Conservation (phyloP, 1,284 basidiomycete species). For the Cryptococcus maquisensis region DNA sequence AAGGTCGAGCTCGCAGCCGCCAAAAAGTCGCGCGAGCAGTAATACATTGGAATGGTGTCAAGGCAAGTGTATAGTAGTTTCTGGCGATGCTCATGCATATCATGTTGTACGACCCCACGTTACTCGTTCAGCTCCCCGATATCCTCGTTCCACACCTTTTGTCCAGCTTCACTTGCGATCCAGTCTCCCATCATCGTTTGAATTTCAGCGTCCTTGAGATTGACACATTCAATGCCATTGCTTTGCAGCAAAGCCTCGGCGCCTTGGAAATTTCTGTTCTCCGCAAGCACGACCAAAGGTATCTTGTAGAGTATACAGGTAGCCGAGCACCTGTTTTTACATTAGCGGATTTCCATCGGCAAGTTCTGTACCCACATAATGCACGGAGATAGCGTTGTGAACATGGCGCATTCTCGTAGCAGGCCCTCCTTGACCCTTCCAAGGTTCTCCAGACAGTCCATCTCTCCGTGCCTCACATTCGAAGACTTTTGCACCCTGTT, state of each 20-base stretch:
- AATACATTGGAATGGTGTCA: too few relatives aligned
- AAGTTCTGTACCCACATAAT: slow-evolving; percentile 19
- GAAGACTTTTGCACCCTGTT: slow-evolving; percentile 33
- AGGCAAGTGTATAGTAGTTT: too few relatives aligned
- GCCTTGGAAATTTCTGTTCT: slow-evolving; percentile 35
- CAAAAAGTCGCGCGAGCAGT: slow-evolving; percentile 17
- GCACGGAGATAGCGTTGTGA: slow-evolving; percentile 33
- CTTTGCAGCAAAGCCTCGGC: slow-evolving; percentile 19
- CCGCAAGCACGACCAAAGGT: slow-evolving; percentile 28
- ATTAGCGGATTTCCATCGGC: neutral
- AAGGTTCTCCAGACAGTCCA: slow-evolving; percentile 34
- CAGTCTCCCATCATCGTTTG: slow-evolving; percentile 33
- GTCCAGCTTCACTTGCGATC: slow-evolving; percentile 25
- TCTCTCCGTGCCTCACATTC: slow-evolving; percentile 36
- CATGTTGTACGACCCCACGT: slow-evolving; percentile 22
- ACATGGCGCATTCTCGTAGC: slow-evolving; percentile 33
- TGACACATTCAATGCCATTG: slow-evolving; percentile 25
- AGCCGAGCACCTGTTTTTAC: slow-evolving; percentile 19
- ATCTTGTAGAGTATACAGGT: slow-evolving; percentile 32
- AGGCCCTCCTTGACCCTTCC: slow-evolving; percentile 26
- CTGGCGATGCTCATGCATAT: neutral
- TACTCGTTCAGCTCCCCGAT: slow-evolving; percentile 41
- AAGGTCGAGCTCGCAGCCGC: slow-evolving; percentile 27
- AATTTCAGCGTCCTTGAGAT: slow-evolving; percentile 24
- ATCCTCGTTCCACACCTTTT: slow-evolving; percentile 35